Percentiles rank a stretch among this genome's conserved stretches.
Conservation (phyloP, 345 rosid genomes). For the Excoecaria agallocha region DNA sequence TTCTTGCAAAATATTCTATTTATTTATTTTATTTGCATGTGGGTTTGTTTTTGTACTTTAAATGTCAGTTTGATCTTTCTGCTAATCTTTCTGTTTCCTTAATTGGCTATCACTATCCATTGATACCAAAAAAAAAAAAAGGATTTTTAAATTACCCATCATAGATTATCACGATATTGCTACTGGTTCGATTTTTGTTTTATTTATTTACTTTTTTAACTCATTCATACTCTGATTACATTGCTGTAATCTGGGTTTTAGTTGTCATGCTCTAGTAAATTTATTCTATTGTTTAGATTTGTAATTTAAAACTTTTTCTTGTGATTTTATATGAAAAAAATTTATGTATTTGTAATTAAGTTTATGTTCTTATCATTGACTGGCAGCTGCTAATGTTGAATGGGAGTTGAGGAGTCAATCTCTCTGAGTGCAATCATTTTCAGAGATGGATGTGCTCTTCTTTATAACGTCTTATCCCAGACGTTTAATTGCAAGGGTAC, state of each 20-base stretch:
- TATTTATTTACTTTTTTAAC: background rate
- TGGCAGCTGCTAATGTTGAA: slow-evolving; percentile 16
- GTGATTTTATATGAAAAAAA: background rate
- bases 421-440: slow-evolving; percentile 15
- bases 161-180: background rate
- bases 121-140: background rate
- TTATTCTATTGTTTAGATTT: background rate
- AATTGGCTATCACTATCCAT: too few relatives aligned
- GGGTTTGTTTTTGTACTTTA: too few relatives aligned
- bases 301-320: background rate
- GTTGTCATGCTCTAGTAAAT: background rate
- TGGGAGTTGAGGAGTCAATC: slow-evolving; percentile 18
- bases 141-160: background rate
- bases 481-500: slow-evolving; percentile 17
- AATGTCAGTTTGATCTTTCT: too few relatives aligned
- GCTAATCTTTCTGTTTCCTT: too few relatives aligned
- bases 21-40: too few relatives aligned
- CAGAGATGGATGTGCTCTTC: slow-evolving; percentile 35
- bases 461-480: slow-evolving; percentile 15
- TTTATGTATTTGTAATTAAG: background rate
- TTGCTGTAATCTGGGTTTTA: background rate
- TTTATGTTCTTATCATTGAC: background rate
- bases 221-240: background rate
- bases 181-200: background rate
- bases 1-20: too few relatives aligned